Percentiles rank a stretch among this genome's conserved stretches.
These are phyloP conservation scores for Afroboletus lepidellus DNA, from an alignment of 1,284 basidiomycete genomes.

Conservation along the genomic window DNA sequence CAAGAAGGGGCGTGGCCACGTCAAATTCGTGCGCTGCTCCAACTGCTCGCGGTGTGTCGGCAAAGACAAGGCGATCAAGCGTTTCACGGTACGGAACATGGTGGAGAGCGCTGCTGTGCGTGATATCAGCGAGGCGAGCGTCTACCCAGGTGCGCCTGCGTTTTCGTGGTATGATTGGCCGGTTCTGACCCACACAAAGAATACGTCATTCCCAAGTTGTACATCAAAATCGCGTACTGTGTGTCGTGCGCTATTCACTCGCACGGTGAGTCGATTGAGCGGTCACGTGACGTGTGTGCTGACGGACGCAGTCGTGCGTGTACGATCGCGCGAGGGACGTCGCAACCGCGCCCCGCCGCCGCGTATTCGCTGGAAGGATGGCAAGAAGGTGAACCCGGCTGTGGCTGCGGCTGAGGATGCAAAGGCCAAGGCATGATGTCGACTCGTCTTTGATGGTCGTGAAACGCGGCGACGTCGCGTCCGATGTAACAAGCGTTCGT, in stretches of 20 bases:
- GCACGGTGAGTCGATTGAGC: slow-evolving; percentile 64
- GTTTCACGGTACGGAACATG: slow-evolving; percentile 99
- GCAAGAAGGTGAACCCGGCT: slow-evolving; percentile 91
- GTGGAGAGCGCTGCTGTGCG: slow-evolving; percentile 97
- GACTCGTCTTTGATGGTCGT: no score
- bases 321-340: slow-evolving; percentile 89
- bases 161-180: background rate
- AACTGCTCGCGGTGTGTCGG: slow-evolving; percentile 95
- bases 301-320: slow-evolving; percentile 75
- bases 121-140: slow-evolving; percentile 95
- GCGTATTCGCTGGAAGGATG: slow-evolving; percentile 96
- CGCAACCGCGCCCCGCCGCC: slow-evolving; percentile 96
- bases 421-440: slow-evolving; percentile 53
- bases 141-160: slow-evolving; percentile 80
- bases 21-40: slow-evolving; percentile 91
- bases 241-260: slow-evolving; percentile 99
- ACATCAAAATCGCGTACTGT: slow-evolving; percentile 99
- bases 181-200: slow-evolving; percentile 48
- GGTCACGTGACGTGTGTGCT: background rate
- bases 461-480: slow-evolving; percentile 7
- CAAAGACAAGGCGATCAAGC: slow-evolving; percentile 99
- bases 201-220: slow-evolving; percentile 96
- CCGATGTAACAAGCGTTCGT: background rate
- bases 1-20: slow-evolving; percentile 98
- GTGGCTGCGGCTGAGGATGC: slow-evolving; percentile 72